Conservation (phyloP, 1,139 yeast genomes). For the Blastobotrys capitulatus region DNA sequence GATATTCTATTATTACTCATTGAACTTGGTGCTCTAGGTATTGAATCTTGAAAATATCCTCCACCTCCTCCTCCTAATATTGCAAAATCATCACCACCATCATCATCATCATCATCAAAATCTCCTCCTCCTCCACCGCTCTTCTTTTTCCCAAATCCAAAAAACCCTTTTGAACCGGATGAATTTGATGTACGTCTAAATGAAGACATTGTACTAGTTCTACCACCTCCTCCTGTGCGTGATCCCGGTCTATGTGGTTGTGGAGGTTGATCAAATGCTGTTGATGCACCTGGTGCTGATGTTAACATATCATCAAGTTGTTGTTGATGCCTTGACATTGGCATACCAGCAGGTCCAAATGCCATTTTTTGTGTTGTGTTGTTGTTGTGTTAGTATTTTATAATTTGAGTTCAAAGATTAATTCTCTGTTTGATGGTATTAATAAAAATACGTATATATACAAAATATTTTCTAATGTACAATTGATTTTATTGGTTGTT, state of each 20-base stretch:
- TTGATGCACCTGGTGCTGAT: constrained; percentile 15
- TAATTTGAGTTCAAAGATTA: too few species aligned
- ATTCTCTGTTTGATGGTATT: too few species aligned
- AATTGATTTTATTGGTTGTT: too few species aligned
- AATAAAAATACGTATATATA: too few species aligned
- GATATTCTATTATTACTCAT: not conserved
- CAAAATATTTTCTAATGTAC: too few species aligned
- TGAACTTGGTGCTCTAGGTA: constrained; percentile 8
- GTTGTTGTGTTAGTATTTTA: too few species aligned
- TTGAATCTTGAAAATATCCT: not conserved
- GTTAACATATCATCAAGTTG: constrained; percentile 25
- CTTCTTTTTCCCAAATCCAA: constrained; percentile 10
- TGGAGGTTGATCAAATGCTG: constrained; percentile 14
- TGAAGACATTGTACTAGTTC: constrained; percentile 14
- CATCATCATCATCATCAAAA: constrained; percentile 13
- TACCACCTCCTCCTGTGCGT: constrained; percentile 7
- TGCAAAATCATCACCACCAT: constrained; percentile 5
- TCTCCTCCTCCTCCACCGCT: constrained; percentile 11
- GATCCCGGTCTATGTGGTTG: constrained; percentile 11
- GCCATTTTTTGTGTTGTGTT: constrained; percentile 1
- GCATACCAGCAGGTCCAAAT: constrained; percentile 26
- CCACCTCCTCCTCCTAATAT: constrained; percentile 1
- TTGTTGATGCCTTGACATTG: constrained; percentile 25
- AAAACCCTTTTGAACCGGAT: constrained; percentile 10
- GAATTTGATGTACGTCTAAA: constrained; percentile 15